Percentiles rank a stretch among this genome's conserved stretches.
These are phyloP conservation scores for Capronia epimyces DNA, from an alignment of 2,329 filamentous ascomycete genomes.

Conservation along the genomic window DNA sequence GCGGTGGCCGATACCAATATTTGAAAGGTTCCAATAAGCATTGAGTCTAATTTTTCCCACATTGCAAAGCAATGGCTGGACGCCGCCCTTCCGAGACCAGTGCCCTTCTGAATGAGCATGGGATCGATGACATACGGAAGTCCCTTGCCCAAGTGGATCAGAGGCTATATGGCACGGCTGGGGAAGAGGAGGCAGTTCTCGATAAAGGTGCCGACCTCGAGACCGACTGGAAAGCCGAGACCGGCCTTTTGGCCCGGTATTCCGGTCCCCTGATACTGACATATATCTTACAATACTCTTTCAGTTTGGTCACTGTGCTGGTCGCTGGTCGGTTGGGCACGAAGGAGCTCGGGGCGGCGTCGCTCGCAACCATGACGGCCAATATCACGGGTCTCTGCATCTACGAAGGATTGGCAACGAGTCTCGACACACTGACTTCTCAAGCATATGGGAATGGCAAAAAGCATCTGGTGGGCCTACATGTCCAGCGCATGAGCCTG, in stretches of 20 bases:
- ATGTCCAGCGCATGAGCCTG: slow-evolving; percentile 66
- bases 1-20: not conserved
- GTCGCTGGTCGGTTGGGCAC: slow-evolving; percentile 64
- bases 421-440: slow-evolving; percentile 78
- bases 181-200: slow-evolving; percentile 11
- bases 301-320: slow-evolving; percentile 65
- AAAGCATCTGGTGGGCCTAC: slow-evolving; percentile 71
- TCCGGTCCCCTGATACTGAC: slow-evolving; percentile 28
- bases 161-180: slow-evolving; percentile 16
- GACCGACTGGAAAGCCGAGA: slow-evolving; percentile 27
- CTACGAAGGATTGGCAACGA: slow-evolving; percentile 72
- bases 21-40: not conserved
- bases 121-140: slow-evolving; percentile 22
- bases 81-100: slow-evolving; percentile 22
- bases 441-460: slow-evolving; percentile 81
- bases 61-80: slow-evolving; percentile 18
- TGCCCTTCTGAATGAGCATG: slow-evolving; percentile 25
- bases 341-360: slow-evolving; percentile 56
- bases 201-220: slow-evolving; percentile 15
- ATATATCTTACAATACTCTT: slow-evolving; percentile 37
- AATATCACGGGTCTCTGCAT: slow-evolving; percentile 65
- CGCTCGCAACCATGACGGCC: slow-evolving; percentile 62
- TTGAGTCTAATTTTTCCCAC: not conserved
- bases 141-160: slow-evolving; percentile 19
- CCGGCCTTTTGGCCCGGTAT: slow-evolving; percentile 23